Conservation (phyloP, 176 grass and related monocot genomes). For the Triticum urartu region DNA sequence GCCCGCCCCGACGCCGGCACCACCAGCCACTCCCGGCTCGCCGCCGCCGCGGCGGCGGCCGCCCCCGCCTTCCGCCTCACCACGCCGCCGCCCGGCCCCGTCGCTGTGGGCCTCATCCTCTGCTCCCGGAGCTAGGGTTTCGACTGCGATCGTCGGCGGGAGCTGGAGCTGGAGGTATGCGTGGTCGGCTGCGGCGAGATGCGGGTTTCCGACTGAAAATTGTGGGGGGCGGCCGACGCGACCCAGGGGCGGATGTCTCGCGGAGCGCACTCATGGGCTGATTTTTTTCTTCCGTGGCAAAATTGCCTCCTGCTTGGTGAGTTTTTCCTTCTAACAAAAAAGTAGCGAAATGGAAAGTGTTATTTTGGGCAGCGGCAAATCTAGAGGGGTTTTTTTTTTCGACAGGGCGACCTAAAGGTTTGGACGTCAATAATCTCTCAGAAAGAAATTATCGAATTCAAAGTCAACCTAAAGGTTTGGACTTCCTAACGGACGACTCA, state of each 20-base stretch:
- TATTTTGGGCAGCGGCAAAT: too few species aligned
- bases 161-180: neutral
- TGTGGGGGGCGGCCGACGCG: too few species aligned
- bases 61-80: slow-evolving; percentile 62
- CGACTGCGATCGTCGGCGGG: slow-evolving; percentile 10
- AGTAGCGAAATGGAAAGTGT: too few species aligned
- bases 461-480: too few species aligned
- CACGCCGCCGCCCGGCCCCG: slow-evolving; percentile 17
- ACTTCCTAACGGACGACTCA: too few species aligned
- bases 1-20: slow-evolving; percentile 57
- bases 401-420: too few species aligned
- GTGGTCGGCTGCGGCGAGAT: neutral
- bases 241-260: neutral
- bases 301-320: neutral
- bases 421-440: too few species aligned
- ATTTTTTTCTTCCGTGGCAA: neutral
- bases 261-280: neutral
- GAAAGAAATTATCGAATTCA: too few species aligned
- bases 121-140: slow-evolving; percentile 20
- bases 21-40: slow-evolving; percentile 82
- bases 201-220: neutral
- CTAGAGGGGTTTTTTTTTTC: too few species aligned
- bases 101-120: slow-evolving; percentile 31
- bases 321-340: too few species aligned
- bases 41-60: slow-evolving; percentile 34